A percentile compares a stretch with the other conserved stretches of the same genome.
Conservation (phyloP, 2,329 filamentous ascomycete species). For the Colletotrichum lentis region DNA sequence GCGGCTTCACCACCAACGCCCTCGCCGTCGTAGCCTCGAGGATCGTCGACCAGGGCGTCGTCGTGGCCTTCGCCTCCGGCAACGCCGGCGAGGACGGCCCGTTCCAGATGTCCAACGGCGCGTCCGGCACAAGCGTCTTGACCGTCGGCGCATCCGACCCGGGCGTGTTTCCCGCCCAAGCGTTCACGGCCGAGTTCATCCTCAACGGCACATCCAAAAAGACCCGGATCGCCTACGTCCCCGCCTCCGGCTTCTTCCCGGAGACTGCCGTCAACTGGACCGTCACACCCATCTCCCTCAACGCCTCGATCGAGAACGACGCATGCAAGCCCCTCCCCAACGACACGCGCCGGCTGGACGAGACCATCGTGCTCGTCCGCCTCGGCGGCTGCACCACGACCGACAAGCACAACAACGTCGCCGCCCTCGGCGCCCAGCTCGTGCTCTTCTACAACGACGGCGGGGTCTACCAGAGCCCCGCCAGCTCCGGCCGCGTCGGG, state of each 20-base stretch:
- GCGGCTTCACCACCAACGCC: constrained; percentile 52
- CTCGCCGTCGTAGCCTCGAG: constrained; percentile 54
- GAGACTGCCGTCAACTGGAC: constrained; percentile 47
- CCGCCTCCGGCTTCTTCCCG: constrained; percentile 47
- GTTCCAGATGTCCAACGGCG: constrained; percentile 54
- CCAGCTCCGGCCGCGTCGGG: not conserved
- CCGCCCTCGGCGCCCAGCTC: constrained; percentile 41
- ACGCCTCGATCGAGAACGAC: constrained; percentile 41
- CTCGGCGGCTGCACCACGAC: constrained; percentile 46
- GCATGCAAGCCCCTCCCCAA: constrained; percentile 43
- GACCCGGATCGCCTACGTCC: constrained; percentile 46
- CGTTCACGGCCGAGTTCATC: constrained; percentile 44
- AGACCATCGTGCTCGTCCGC: constrained; percentile 44
- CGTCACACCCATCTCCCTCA: constrained; percentile 41
- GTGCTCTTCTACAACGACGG: constrained; percentile 46
- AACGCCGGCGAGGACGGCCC: constrained; percentile 59
- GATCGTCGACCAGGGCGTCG: constrained; percentile 56
- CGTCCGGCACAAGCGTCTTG: constrained; percentile 52
- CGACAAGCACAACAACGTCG: constrained; percentile 43
- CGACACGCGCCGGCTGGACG: constrained; percentile 39
- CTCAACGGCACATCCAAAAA: constrained; percentile 42
- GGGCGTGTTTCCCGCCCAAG: constrained; percentile 42
- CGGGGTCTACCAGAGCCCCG: constrained; percentile 16
- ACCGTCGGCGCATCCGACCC: constrained; percentile 53
- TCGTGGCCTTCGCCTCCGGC: constrained; percentile 60